These are phyloP conservation scores for Ganoderma sp. DNA, from an alignment of 1,284 basidiomycete species.

Conservation along the genomic window DNA sequence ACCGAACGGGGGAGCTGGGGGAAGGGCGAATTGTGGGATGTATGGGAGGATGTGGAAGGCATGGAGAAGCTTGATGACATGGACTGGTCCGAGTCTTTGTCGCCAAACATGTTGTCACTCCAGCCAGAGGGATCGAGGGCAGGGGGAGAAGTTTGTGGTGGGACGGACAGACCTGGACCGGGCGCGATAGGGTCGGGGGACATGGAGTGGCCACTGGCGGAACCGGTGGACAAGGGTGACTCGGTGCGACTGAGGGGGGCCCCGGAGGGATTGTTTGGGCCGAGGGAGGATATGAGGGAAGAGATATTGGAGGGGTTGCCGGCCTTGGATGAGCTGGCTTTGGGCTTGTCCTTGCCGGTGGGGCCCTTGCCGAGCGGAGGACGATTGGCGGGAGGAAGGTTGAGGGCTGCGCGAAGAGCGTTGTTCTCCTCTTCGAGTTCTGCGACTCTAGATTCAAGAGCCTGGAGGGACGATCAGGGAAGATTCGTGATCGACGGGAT, in stretches of 20 bases:
- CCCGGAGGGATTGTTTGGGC: conserved; percentile 24
- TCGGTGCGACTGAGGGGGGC: conserved; percentile 38
- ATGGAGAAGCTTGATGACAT: conserved; percentile 48
- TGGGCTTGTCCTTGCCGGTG: conserved; percentile 82
- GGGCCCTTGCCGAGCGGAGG: conserved; percentile 79
- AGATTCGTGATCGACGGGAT: conserved; percentile 26
- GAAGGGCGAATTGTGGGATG: conserved; percentile 41
- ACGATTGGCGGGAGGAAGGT: conserved; percentile 76
- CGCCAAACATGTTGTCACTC: conserved; percentile 63
- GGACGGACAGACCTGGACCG: conserved; percentile 46
- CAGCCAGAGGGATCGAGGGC: conserved; percentile 59
- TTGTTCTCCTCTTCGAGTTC: conserved; percentile 88
- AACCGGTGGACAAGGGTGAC: conserved; percentile 44
- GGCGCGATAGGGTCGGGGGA: conserved; percentile 43
- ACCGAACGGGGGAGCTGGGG: conserved; percentile 47
- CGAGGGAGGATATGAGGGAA: conserved; percentile 28
- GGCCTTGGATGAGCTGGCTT: conserved; percentile 41
- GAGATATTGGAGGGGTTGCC: conserved; percentile 28
- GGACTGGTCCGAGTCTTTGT: conserved; percentile 53
- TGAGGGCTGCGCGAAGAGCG: conserved; percentile 75
- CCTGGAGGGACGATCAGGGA: conserved; percentile 49
- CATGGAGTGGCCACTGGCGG: conserved; percentile 43
- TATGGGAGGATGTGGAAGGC: conserved; percentile 41
- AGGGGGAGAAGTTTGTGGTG: conserved; percentile 48
- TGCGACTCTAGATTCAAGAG: conserved; percentile 81